Evolutionary conservation across 2,329 filamentous ascomycete genomes (phyloP).

Genomic region (Alternaria incomplexa): DNA sequence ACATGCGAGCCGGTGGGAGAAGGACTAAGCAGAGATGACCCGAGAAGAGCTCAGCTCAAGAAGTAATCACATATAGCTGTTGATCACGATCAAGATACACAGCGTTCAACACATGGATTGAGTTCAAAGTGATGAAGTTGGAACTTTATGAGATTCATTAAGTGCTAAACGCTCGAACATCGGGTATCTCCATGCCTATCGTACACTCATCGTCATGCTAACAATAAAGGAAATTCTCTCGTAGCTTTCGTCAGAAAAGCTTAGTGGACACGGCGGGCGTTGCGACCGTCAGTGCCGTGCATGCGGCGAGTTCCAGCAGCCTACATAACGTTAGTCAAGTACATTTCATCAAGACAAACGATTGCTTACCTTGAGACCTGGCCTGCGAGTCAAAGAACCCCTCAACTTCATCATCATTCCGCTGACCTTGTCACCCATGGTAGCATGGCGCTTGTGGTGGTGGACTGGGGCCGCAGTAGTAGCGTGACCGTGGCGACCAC

Average conservation of each 20-base stretch:
- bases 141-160: slow-evolving; percentile 1
- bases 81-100: background rate
- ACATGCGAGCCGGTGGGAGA: background rate
- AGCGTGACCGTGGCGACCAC: slow-evolving; percentile 39
- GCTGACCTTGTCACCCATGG: slow-evolving; percentile 77
- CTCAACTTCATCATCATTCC: slow-evolving; percentile 77
- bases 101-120: background rate
- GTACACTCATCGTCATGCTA: background rate
- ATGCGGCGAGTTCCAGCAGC: slow-evolving; percentile 76
- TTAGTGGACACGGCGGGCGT: slow-evolving; percentile 45
- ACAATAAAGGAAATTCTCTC: slow-evolving; percentile 1
- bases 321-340: slow-evolving; percentile 46
- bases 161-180: slow-evolving; percentile 14
- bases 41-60: background rate
- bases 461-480: slow-evolving; percentile 46
- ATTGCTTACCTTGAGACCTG: slow-evolving; percentile 69
- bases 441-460: slow-evolving; percentile 71
- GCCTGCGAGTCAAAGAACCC: slow-evolving; percentile 70
- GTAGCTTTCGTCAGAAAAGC: background rate
- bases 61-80: background rate
- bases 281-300: slow-evolving; percentile 75
- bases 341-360: background rate
- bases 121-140: background rate
- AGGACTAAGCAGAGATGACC: background rate
- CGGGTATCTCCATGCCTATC: slow-evolving; percentile 18